These are phyloP conservation scores for Hypoxylon rubiginosum DNA, from an alignment of 2,329 filamentous ascomycete genomes.

Conservation along the genomic window DNA sequence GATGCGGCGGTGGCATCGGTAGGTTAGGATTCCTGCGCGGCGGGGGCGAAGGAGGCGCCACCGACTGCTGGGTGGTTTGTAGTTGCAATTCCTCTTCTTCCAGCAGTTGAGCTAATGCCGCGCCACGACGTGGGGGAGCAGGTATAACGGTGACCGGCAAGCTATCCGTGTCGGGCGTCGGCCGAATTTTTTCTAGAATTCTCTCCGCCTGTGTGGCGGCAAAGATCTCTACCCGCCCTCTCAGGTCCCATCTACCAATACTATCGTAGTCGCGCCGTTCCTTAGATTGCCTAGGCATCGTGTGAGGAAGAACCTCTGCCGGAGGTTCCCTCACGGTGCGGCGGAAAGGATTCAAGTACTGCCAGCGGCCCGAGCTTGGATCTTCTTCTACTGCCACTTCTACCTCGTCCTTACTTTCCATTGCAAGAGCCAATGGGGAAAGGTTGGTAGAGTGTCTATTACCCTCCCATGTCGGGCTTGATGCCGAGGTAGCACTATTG, in stretches of 20 bases:
- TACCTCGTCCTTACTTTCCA: slow-evolving; percentile 16
- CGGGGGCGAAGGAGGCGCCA: slow-evolving; percentile 15
- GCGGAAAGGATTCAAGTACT: slow-evolving; percentile 44
- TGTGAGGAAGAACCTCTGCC: slow-evolving; percentile 52
- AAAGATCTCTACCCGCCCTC: slow-evolving; percentile 70
- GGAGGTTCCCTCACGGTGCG: slow-evolving; percentile 46
- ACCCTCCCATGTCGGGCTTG: slow-evolving; percentile 33
- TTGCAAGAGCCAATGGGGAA: slow-evolving; percentile 12
- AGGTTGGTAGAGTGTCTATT: slow-evolving; percentile 30
- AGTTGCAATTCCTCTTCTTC: slow-evolving; percentile 63
- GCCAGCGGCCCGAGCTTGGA: slow-evolving; percentile 36
- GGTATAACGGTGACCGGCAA: slow-evolving; percentile 73
- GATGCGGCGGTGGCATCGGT: slow-evolving; percentile 31
- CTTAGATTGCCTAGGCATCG: slow-evolving; percentile 44
- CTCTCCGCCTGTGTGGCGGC: slow-evolving; percentile 72
- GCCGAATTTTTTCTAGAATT: slow-evolving; percentile 68
- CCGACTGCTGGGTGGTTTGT: slow-evolving; percentile 17
- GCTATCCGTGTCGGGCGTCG: slow-evolving; percentile 66
- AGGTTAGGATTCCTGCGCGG: slow-evolving; percentile 26
- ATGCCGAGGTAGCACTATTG: slow-evolving; percentile 49
- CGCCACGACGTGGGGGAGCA: slow-evolving; percentile 70
- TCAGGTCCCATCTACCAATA: slow-evolving; percentile 66
- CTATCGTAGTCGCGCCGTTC: slow-evolving; percentile 47
- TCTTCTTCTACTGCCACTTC: slow-evolving; percentile 13
- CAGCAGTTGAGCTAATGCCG: slow-evolving; percentile 67